Evolutionary conservation across 208 protist species (phyloP).

Genomic region (Blechomonas ayalai): DNA sequence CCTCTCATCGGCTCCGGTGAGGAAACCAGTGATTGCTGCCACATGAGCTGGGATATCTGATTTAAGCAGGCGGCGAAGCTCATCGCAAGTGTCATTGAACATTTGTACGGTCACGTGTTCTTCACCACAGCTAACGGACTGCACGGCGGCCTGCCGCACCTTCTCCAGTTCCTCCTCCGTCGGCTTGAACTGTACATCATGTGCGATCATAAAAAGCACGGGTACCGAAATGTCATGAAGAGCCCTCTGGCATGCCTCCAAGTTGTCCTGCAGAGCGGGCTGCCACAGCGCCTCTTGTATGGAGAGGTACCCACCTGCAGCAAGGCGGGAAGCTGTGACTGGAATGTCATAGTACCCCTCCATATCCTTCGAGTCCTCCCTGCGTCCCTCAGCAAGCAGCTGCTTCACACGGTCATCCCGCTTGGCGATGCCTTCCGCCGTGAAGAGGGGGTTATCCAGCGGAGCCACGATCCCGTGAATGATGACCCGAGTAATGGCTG

Average conservation of each 20-base stretch:
- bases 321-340: constrained; percentile 51
- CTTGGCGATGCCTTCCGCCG: constrained; percentile 10
- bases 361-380: constrained; percentile 45
- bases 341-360: constrained; percentile 54
- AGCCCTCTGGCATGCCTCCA: constrained; percentile 13
- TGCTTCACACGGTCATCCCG: constrained; percentile 20
- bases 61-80: constrained; percentile 51
- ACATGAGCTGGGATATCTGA: constrained; percentile 23
- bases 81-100: constrained; percentile 61
- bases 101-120: constrained; percentile 36
- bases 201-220: constrained; percentile 42
- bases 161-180: constrained; percentile 9
- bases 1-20: constrained; percentile 23
- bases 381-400: constrained; percentile 25
- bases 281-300: constrained; percentile 77
- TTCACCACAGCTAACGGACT: constrained; percentile 15
- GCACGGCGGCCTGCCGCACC: constrained; percentile 15
- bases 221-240: constrained; percentile 38
- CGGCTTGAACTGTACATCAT: constrained; percentile 45
- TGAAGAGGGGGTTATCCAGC: constrained; percentile 25
- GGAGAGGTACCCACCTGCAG: constrained; percentile 26
- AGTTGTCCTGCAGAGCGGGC: constrained; percentile 26
- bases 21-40: constrained; percentile 32
- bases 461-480: constrained; percentile 55
- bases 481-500: constrained; percentile 48